These are phyloP conservation scores for Ilex paraguariensis DNA, from an alignment of 305 asterid genomes.

Conservation along the genomic window DNA sequence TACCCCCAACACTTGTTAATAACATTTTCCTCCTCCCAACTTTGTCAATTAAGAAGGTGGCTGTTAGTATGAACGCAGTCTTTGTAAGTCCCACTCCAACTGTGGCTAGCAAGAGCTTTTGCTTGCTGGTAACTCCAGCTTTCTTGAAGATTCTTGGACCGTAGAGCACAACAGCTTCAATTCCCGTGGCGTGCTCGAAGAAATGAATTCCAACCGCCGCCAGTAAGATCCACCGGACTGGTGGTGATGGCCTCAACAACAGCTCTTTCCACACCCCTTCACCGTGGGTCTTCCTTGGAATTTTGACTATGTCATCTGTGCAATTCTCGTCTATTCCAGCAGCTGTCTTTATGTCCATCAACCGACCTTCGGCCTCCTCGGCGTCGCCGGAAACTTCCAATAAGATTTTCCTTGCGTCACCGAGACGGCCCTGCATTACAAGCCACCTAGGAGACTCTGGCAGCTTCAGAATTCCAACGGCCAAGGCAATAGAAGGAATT, in stretches of 20 bases:
- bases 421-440: slow-evolving; percentile 47
- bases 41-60: slow-evolving; percentile 56
- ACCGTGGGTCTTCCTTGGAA: slow-evolving; percentile 1
- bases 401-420: slow-evolving; percentile 49
- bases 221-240: slow-evolving; percentile 60
- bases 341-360: slow-evolving; percentile 40
- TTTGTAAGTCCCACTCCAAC: slow-evolving; percentile 68
- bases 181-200: slow-evolving; percentile 78
- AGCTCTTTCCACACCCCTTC: slow-evolving; percentile 52
- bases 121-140: slow-evolving; percentile 46
- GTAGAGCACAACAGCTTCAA: slow-evolving; percentile 63
- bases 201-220: slow-evolving; percentile 73
- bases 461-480: slow-evolving; percentile 50
- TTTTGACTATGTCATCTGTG: slow-evolving; percentile 30
- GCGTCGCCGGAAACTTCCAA: slow-evolving; percentile 32
- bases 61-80: slow-evolving; percentile 33
- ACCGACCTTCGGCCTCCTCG: slow-evolving; percentile 47
- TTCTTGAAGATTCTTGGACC: slow-evolving; percentile 58
- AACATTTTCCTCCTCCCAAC: slow-evolving; percentile 57
- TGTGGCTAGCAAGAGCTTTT: slow-evolving; percentile 43
- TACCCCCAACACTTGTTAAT: slow-evolving; percentile 47
- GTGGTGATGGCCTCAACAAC: slow-evolving; percentile 41
- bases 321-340: slow-evolving; percentile 44
- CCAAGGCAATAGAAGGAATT: slow-evolving; percentile 51
- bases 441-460: slow-evolving; percentile 93